Base-by-base conservation (phyloP, 148 eudicot genomes). In the Camellia granthamiana region DNA sequence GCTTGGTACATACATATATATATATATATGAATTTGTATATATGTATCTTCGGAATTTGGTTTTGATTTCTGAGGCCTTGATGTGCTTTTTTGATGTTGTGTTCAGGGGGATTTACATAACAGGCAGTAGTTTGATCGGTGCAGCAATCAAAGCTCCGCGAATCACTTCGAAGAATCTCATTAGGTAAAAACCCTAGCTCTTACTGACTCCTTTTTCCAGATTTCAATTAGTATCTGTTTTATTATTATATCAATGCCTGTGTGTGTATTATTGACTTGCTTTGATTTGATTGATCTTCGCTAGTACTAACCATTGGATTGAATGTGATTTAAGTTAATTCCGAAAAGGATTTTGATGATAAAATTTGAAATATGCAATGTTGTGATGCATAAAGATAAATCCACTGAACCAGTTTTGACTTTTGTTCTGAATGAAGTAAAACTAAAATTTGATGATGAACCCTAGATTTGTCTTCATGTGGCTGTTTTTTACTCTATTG, bases 41-140 rank as follows among this genome's bases (percentile, higher is more conserved):
- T 61, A 61, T 10, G 5, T 30, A 59, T 13, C 21, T 49, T 9
- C 6, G 54, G 51, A 6, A 69, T 55, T 72, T 70, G 15, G 21
- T 30, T 80, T 46, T 46, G 8, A 23, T 52, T 60, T 71, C 7
- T 79, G 58, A 46, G 12, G 0, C 16, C 9, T 30, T 70, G 19
- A 62, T 51, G 13, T 43, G 60, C 14, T n/a, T 60, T 19, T 42
- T 80, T 46, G 65, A 42, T 67, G 18, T 72, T 8, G 44, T 59
- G 38, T 56, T 73, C 68, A 96, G 99, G 98, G 99, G 99, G 42
- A 96, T 96, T 38, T 96, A 86, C 74, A 96, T 96, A 38, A 96
- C 99, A 5, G 99, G 99, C 56, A 96, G 99, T 88, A 96, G 99
- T 89, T 91, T 96, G 88, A 96, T 96, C 79, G 99, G 99, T 85